Base-by-base conservation (phyloP, 768 basidiomycete species). In the Sarcomyxa edulis region DNA sequence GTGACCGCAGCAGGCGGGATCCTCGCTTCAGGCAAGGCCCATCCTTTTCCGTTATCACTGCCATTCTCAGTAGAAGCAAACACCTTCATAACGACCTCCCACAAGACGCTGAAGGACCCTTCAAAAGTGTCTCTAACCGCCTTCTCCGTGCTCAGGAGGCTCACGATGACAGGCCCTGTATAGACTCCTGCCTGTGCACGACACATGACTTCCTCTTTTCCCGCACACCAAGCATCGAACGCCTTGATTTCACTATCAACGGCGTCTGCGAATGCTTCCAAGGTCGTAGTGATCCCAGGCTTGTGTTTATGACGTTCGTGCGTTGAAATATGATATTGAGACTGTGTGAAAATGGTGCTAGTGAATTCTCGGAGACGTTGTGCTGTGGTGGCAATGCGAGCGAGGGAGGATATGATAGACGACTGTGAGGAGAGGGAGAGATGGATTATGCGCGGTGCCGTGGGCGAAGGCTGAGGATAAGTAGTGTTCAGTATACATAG, bases 251-350 rank as follows among this genome's bases (percentile, higher is more conserved):
- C 76, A 15, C 61, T 47, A 43, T 78, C 76, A 32, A 90, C 60
- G 0, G 85, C 86, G 39, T 89, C 85, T 1, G 83, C 76, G 52
- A 89, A 89, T 0, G 89, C 89, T 54, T 91, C 85, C n/a, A 86
- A 59, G 1, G 84, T 88, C 22, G 71, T 72, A 7, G 78, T 76
- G 7, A 61, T 55, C 32, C 45, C 49, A 26, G 49, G 32, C 30
- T 49, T 34, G 24, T 27, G 27, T 19, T 48, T 49, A 42, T 52
- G n/a, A 19, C 42, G 37, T 44, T 38, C 35, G 42, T 23, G 23
- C 36, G 11, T 43, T 37, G 15, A 42, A 32, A 33, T 39, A 24
- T 44, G 35, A 31, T 47, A 37, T 32, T 35, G 40, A 24, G 51
- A 47, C 26, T 60, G 56, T 9, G 65, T 53, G 35, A 78, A 69